Conservation (phyloP, 805 yeast species). For the Alloascoidea hylecoeti region DNA sequence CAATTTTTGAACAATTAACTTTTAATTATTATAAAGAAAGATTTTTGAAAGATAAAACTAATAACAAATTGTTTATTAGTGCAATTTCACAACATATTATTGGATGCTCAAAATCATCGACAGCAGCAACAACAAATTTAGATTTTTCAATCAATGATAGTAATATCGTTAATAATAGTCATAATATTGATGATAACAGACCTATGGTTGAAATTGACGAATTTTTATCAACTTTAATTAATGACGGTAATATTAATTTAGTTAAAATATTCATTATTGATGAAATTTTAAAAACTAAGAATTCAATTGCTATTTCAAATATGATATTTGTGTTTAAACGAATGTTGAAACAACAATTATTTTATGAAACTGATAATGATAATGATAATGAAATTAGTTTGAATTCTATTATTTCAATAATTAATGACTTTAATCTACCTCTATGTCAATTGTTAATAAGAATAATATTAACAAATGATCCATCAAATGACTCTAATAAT, state of each 20-base stretch:
- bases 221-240: background rate
- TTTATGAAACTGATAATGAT: no score
- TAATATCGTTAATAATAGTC: background rate
- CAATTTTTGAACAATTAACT: conserved; percentile 1
- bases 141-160: no score
- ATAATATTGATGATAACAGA: background rate
- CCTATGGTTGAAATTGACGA: background rate
- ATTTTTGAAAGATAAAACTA: no score
- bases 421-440: conserved; percentile 8
- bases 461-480: conserved; percentile 3
- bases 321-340: background rate
- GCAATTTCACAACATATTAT: background rate
- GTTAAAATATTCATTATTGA: background rate
- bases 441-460: conserved; percentile 9
- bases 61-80: background rate
- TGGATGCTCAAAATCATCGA: background rate
- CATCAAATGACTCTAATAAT: conserved; percentile 1
- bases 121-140: background rate
- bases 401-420: background rate
- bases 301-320: background rate
- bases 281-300: background rate
- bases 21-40: background rate
- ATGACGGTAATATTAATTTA: background rate
- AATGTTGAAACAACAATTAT: background rate
- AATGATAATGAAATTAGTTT: background rate